Evolutionary conservation across 352 stramenopile genomes (phyloP), one percentile per base, ranked within the genome.

Genomic region (Globisporangium rhizosaccharum): DNA sequence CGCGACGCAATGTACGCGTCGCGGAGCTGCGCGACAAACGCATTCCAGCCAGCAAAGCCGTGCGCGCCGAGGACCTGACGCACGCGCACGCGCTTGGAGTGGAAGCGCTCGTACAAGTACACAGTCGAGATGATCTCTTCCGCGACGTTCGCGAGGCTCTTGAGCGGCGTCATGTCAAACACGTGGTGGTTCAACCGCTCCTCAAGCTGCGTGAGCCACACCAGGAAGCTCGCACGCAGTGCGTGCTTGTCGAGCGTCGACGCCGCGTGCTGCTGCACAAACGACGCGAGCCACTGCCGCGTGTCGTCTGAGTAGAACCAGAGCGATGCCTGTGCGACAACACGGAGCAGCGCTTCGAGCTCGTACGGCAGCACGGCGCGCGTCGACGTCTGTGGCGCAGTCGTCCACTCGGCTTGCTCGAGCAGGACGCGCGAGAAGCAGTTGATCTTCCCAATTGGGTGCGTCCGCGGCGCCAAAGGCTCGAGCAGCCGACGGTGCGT

Each of bases 121-220:
- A 90, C 75, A 0, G 68, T 75, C 8, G 74, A 73, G 53, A 87
- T 85, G 30, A 88, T 76, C 47, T 90, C 72, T 45, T 88, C 80
- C 2, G 80, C 75, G 20, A 76, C 67, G 18, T 81, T 76, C 10
- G 62, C 57, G n/a, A 88, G 57, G 25, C 51, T 80, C 14, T 55
- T 44, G 7, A 90, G 58, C 7, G 62, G 39, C 12, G 75, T 84
- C 41, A 54, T 41, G 1, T 56, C 63, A 41, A 90, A 70, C 28
- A 90, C 75, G 56, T 81, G 49, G 33, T 66, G 55, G 57, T 85
- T 70, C 50, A 90, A 52, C 17, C 61, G 72, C 36, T 72, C 65
- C 37, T 90, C 73, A 6, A 80, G 41, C 42, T 83, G 64, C 7
- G 42, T 59, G 6, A 88, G 41, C 39, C 75, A 84, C 28, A 64